Conservation (phyloP, 495 filamentous ascomycete genomes). For the Aspergillus heteromorphus region DNA sequence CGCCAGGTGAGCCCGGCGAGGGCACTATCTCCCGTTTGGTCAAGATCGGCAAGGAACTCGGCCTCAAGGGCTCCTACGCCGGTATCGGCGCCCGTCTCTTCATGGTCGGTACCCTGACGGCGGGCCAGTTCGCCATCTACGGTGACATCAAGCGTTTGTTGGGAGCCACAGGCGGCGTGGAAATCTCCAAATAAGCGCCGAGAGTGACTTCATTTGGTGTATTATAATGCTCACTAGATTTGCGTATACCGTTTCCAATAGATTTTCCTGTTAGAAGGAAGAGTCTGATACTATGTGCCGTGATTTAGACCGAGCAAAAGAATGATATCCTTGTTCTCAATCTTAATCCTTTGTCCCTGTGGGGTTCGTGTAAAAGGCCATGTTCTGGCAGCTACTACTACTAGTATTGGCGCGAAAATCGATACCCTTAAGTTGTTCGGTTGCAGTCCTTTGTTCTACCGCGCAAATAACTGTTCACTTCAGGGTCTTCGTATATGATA, state of each 20-base stretch:
- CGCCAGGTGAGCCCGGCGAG: constrained; percentile 91
- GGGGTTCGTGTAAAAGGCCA: no score
- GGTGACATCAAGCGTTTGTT: constrained; percentile 54
- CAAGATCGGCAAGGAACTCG: constrained; percentile 95
- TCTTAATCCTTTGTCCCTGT: not conserved
- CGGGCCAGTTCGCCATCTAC: constrained; percentile 97
- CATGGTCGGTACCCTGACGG: constrained; percentile 70
- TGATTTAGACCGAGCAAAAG: not conserved
- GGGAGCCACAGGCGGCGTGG: constrained; percentile 72
- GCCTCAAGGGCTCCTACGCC: constrained; percentile 77
- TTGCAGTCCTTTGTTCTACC: no score
- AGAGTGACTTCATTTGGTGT: constrained; percentile 24
- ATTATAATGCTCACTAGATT: constrained; percentile 38
- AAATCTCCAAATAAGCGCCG: constrained; percentile 56
- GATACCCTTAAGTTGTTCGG: no score
- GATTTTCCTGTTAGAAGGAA: constrained; percentile 24
- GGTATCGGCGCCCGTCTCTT: constrained; percentile 94
- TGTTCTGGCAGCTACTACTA: no score
- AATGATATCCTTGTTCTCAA: not conserved
- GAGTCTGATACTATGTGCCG: constrained; percentile 17
- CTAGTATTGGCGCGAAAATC: no score
- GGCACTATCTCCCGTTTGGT: constrained; percentile 83
- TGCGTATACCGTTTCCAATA: constrained; percentile 26
- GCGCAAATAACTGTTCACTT: no score
- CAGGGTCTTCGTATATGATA: no score